Conservation (phyloP, 345 rosid genomes). For the Pistacia integerrima region DNA sequence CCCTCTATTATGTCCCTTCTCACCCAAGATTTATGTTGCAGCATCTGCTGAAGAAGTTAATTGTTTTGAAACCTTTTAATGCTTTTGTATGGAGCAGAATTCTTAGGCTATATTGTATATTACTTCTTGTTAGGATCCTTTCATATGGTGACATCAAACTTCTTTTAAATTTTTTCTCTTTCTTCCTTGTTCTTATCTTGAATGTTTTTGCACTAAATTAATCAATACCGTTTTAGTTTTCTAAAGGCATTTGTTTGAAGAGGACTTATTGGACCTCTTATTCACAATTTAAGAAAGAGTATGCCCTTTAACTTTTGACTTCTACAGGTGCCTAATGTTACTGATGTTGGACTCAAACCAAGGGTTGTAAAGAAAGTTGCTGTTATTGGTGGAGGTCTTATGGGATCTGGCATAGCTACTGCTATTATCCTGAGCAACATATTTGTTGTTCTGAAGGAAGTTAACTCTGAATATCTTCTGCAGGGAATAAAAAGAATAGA, state of each 20-base stretch:
- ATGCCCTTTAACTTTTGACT: slow-evolving; percentile 19
- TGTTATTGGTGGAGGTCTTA: slow-evolving; percentile 95
- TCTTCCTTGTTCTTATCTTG: neutral
- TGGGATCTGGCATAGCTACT: slow-evolving; percentile 98
- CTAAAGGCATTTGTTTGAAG: neutral
- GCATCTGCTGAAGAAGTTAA: neutral
- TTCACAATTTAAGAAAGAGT: neutral
- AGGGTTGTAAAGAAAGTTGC: slow-evolving; percentile 79
- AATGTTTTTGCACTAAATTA: neutral
- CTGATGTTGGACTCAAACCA: slow-evolving; percentile 88
- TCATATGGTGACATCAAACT: neutral
- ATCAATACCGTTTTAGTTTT: neutral
- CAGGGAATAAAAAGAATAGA: slow-evolving; percentile 77
- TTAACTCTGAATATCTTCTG: slow-evolving; percentile 77
- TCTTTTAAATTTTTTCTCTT: neutral
- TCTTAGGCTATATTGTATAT: neutral
- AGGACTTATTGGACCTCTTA: neutral
- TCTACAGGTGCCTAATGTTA: slow-evolving; percentile 82
- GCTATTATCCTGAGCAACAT: slow-evolving; percentile 69
- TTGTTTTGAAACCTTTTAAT: neutral
- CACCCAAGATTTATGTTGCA: neutral
- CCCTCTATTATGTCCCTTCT: neutral
- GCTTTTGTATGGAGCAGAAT: neutral
- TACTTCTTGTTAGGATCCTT: neutral
- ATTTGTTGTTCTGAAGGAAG: slow-evolving; percentile 82